Evolutionary conservation across 345 rosid genomes (phyloP), one percentile per base, ranked within the genome.

Genomic region (Populus simonii): DNA sequence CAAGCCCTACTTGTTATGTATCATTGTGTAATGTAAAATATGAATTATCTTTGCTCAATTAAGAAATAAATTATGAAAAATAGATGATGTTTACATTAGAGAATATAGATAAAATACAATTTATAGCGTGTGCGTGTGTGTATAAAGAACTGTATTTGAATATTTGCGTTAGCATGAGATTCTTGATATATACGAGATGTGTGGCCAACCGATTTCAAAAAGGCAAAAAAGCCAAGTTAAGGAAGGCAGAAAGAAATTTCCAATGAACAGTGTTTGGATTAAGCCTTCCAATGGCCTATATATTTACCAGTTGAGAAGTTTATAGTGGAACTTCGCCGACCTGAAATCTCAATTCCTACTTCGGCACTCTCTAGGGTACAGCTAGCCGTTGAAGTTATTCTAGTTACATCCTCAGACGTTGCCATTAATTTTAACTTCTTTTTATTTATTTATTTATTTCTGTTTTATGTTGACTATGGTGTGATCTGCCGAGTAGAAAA

Each of bases 211-310:
- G 29, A 3, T 59, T 59, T n/a, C 1, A 55, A 59, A 59, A 25
- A 25, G 77, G 77, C 12, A 47, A 47, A 71, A 9, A 71, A 3
- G 75, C 75, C 75, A 78, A 77, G 67, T 71, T 9, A 47, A 13
- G 71, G 75, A 71, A 78, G 75, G 66, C 36, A 33, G 75, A 35
- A 23, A 63, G 80, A 78, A 78, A 71, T 78, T 78, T 78, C 80
- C 59, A 3, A 5, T 65, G 62, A 74, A 74, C 31, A 74, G 45
- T 9, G 71, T 1, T 45, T 8, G n/a, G 23, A 39, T 29, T 23
- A 15, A n/a, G 27, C 20, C 27, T 16, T 29, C 33, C 55, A 5
- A 3, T n/a, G 45, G 53, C 29, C 41, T 73, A 36, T 73, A 73
- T 57, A 73, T 73, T 63, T 73, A 59, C 68, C 68, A 39, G 2